A percentile compares a stretch with the other conserved stretches of the same genome.
phyloP scores from a whole-genome alignment of 495 filamentous ascomycete genomes.

The Penicillium diatomitis region DNA sequence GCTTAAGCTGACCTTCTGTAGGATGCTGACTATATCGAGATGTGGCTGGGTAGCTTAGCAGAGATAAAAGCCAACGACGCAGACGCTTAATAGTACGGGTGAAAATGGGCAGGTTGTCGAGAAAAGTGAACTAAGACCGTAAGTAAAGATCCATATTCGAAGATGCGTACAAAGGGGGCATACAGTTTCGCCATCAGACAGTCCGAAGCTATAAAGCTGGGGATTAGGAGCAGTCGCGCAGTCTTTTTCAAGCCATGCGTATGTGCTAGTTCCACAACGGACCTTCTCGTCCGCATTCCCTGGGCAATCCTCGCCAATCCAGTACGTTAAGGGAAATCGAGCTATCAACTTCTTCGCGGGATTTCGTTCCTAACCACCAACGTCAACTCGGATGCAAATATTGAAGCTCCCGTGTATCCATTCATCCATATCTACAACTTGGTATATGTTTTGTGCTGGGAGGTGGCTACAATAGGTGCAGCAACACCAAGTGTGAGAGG shows the following conservation, averaged over 20 bases:
- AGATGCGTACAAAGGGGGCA: neutral
- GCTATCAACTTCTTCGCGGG: conserved; percentile 18
- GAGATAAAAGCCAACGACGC: conserved; percentile 10
- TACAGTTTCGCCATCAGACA: conserved; percentile 22
- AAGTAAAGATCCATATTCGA: neutral
- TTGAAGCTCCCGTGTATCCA: conserved; percentile 30
- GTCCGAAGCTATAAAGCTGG: conserved; percentile 26
- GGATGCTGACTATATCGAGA: conserved; percentile 17
- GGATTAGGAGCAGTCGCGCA: conserved; percentile 14
- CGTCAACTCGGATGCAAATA: conserved; percentile 22
- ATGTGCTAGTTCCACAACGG: conserved; percentile 24
- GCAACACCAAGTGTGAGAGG: too few species aligned
- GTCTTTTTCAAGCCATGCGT: conserved; percentile 13
- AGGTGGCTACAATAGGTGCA: too few species aligned
- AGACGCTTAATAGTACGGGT: conserved; percentile 13
- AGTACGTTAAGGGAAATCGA: conserved; percentile 26
- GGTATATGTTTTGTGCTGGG: conserved; percentile 1
- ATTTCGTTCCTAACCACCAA: conserved; percentile 4
- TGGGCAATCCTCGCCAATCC: conserved; percentile 20
- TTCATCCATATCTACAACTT: conserved; percentile 12
- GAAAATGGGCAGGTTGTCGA: conserved; percentile 20
- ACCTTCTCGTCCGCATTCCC: conserved; percentile 29
- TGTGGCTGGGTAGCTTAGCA: conserved; percentile 15
- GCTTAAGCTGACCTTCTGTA: neutral
- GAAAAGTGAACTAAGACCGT: conserved; percentile 18